These are phyloP conservation scores for Komagataella ulmi DNA, from an alignment of 805 yeast genomes.

Conservation along the genomic window DNA sequence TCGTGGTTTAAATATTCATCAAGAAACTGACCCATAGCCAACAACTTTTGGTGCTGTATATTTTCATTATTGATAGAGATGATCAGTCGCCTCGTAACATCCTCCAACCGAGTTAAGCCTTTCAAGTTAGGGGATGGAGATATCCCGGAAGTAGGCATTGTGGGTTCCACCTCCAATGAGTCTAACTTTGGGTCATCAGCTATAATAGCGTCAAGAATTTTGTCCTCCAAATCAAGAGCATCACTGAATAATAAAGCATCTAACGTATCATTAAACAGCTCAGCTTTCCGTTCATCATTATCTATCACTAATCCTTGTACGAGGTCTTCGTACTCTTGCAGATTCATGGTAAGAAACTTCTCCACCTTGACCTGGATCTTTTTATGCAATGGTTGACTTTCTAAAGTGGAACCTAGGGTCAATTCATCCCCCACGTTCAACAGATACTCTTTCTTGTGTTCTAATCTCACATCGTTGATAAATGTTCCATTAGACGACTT, in stretches of 20 bases:
- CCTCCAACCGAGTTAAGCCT: slow-evolving; percentile 39
- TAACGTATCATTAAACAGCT: slow-evolving; percentile 18
- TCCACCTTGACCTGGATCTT: slow-evolving; percentile 80
- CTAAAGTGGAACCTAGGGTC: slow-evolving; percentile 90
- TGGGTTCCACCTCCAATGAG: slow-evolving; percentile 3
- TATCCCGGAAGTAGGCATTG: slow-evolving; percentile 4
- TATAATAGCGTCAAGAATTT: slow-evolving; percentile 12
- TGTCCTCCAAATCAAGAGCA: slow-evolving; percentile 17
- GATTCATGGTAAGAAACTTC: slow-evolving; percentile 46
- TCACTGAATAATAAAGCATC: slow-evolving; percentile 24
- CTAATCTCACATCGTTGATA: slow-evolving; percentile 62
- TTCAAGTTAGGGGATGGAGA: slow-evolving; percentile 26
- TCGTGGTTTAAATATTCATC: slow-evolving; percentile 22
- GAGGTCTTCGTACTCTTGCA: slow-evolving; percentile 14
- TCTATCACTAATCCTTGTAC: slow-evolving; percentile 13
- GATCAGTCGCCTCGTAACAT: slow-evolving; percentile 39
- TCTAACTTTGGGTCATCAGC: slow-evolving; percentile 13
- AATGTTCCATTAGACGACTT: slow-evolving; percentile 93
- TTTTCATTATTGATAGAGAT: slow-evolving; percentile 43
- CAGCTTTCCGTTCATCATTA: slow-evolving; percentile 14
- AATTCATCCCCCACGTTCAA: slow-evolving; percentile 72
- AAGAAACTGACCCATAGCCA: slow-evolving; percentile 41
- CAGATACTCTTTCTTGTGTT: slow-evolving; percentile 47
- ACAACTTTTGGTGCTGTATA: slow-evolving; percentile 41
- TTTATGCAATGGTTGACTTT: slow-evolving; percentile 54